phyloP scores from a whole-genome alignment of 2,329 filamentous ascomycete species.

The Aspergillus sp. region DNA sequence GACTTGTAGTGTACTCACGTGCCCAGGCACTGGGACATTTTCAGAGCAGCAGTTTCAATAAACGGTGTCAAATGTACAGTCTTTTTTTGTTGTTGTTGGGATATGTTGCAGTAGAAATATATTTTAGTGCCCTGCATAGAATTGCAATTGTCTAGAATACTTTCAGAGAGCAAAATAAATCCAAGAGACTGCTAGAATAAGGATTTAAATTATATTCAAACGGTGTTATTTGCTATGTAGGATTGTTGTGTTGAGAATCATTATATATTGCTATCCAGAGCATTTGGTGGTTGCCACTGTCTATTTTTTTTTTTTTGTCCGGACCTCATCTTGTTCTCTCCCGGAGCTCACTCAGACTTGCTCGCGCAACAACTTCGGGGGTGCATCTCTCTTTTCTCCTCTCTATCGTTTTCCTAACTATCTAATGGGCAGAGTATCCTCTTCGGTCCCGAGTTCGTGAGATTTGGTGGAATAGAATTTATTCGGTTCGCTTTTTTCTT shows the following conservation, averaged over 20 bases:
- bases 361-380: constrained; percentile 14
- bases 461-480: constrained; percentile 18
- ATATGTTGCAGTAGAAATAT: neutral
- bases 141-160: neutral
- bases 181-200: no score
- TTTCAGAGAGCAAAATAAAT: neutral
- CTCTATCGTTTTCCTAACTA: constrained; percentile 2
- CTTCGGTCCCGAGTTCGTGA: constrained; percentile 10
- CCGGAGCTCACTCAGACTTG: constrained; percentile 12
- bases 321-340: constrained; percentile 2
- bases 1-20: no score
- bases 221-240: neutral
- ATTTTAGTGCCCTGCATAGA: no score
- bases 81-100: neutral
- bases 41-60: neutral
- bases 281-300: constrained; percentile 4
- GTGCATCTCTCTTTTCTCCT: neutral
- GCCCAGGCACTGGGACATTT: no score
- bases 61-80: neutral
- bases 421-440: constrained; percentile 15
- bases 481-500: constrained; percentile 14
- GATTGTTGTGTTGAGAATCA: neutral
- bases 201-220: no score
- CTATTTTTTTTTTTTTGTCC: constrained; percentile 4
- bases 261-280: neutral